phyloP scores from a whole-genome alignment of 306 rosid genomes.

The Citrullus colocynthis region DNA sequence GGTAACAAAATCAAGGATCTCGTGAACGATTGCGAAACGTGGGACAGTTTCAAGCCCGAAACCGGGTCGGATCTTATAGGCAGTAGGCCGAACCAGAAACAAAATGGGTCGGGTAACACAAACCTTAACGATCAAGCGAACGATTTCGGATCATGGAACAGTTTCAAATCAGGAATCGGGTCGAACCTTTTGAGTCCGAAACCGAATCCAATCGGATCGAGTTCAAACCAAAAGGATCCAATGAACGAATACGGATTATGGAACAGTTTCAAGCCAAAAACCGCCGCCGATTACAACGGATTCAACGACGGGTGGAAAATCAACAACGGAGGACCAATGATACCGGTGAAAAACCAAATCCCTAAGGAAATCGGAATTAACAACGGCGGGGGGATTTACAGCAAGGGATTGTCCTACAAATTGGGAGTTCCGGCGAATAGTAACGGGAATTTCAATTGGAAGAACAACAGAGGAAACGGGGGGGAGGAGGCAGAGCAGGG shows the following conservation, averaged over 20 bases:
- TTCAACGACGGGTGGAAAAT: slow-evolving; percentile 19
- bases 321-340: background rate
- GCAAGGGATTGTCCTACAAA: slow-evolving; percentile 65
- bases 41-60: slow-evolving; percentile 1
- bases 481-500: slow-evolving; percentile 16
- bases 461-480: slow-evolving; percentile 20
- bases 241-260: slow-evolving; percentile 9
- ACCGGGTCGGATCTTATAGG: background rate
- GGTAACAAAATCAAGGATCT: background rate
- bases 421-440: slow-evolving; percentile 19
- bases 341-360: background rate
- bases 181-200: background rate
- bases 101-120: background rate
- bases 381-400: slow-evolving; percentile 19
- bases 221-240: background rate
- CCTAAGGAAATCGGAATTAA: background rate
- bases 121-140: background rate
- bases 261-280: slow-evolving; percentile 11
- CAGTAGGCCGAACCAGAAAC: background rate
- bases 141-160: slow-evolving; percentile 13
- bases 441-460: slow-evolving; percentile 24
- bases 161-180: background rate
- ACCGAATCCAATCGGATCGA: background rate
- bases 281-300: background rate
- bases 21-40: slow-evolving; percentile 1